Percentiles rank a stretch among this genome's conserved stretches.
Conservation (phyloP, 2,329 filamentous ascomycete genomes). For the Zymoseptoria crescenta region DNA sequence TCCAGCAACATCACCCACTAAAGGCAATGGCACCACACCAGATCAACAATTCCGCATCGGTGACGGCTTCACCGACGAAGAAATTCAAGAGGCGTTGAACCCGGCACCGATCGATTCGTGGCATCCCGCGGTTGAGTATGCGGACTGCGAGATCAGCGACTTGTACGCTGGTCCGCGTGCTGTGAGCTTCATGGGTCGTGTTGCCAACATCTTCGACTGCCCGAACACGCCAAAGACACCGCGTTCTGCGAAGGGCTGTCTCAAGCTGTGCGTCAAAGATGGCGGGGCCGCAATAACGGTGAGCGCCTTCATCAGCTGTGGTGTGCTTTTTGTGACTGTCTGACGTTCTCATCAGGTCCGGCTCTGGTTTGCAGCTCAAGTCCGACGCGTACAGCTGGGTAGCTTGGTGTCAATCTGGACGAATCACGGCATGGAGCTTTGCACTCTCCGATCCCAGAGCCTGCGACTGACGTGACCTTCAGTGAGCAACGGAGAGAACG, state of each 20-base stretch:
- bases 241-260: conserved; percentile 42
- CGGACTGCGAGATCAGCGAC: conserved; percentile 39
- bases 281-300: conserved; percentile 48
- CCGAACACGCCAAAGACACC: conserved; percentile 37
- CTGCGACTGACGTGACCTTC: conserved; percentile 1
- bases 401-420: conserved; percentile 51
- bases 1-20: conserved; percentile 19
- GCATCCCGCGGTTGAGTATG: conserved; percentile 44
- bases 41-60: conserved; percentile 23
- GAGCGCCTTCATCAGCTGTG: conserved; percentile 9
- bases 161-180: conserved; percentile 44
- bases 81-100: conserved; percentile 27
- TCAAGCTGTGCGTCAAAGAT: conserved; percentile 51
- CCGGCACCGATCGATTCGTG: conserved; percentile 26
- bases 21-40: conserved; percentile 4
- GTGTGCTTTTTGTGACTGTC: neutral
- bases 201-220: conserved; percentile 48
- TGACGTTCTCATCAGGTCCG: conserved; percentile 37
- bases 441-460: neutral
- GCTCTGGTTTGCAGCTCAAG: conserved; percentile 41
- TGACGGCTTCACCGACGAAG: conserved; percentile 48
- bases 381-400: conserved; percentile 43
- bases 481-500: conserved; percentile 42
- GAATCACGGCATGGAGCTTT: conserved; percentile 33
- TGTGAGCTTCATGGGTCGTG: conserved; percentile 47